Base-by-base conservation (phyloP, 352 stramenopile genomes). In the Phytophthora pini region DNA sequence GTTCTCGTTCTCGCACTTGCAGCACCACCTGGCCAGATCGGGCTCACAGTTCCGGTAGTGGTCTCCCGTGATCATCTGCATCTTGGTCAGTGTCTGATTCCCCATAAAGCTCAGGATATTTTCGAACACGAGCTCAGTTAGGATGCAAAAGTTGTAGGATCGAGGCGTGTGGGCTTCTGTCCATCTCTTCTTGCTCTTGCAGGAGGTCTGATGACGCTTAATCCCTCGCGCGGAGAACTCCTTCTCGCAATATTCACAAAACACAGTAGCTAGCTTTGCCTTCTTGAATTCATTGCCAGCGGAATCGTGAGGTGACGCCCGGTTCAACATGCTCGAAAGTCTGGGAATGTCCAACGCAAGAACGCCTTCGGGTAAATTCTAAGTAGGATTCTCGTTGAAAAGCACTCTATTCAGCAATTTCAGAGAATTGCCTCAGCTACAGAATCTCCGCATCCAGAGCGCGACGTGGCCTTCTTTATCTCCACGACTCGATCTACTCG, bases 61-160 rank as follows among this genome's bases (percentile, higher is more conserved):
- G 17, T 65, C 61, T 6, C 61, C 53, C 4, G 61, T 64, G 17
- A 69, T 24, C 29, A 12, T 31, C 12, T 70, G 53, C 61, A 69
- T 10, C 47, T 63, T 58, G 29, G 54, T 56, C 8, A 64, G 53
- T 17, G 54, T 54, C 17, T 63, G 61, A 40, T 65, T 70, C 31
- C n/a, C 5, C 15, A 70, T 7, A n/a, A 60, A 70, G 10, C 47
- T 54, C 27, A 60, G 39, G 22, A 70, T 65, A 6, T 45, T 31
- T 22, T 64, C 54, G 48, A 60, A 70, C 2, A 65, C 26, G 0
- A 17, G 24, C 24, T 65, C 48, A 20, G 49, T 50, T 1, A 65
- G 22, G 31, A 60, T 55, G 32, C 51, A 55, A 10, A 61, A 55
- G 7, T 55, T 40, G 45, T 69, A 62, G 17, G 13, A 13, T 3